Base-by-base conservation (phyloP, 1,284 basidiomycete species). In the Athelia psychrophila region DNA sequence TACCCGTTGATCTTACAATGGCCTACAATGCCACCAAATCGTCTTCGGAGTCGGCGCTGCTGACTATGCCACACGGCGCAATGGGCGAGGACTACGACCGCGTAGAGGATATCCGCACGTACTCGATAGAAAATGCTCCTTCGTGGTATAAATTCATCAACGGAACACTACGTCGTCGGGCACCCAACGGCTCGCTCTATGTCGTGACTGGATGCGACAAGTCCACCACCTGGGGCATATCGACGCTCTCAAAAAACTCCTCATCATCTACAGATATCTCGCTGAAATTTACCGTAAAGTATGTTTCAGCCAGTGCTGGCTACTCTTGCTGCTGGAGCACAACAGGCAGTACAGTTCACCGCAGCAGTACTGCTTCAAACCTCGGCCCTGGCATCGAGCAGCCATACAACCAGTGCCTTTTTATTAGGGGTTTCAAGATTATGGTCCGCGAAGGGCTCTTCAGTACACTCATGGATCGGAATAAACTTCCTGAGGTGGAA, bases 231-330 rank as follows among this genome's bases (percentile, higher is more conserved):
- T 42, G 38, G 38, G 38, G 38, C 38, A 42, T 42, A 5, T 6
- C 38, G 8, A 18, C 38, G 6, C 6, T 42, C n/a, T 6, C 38
- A 42, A 16, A 22, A 18, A 16, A n/a, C n/a, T n/a, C n/a, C n/a
- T n/a, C n/a, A n/a, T n/a, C n/a, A n/a, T n/a, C n/a, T 5, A 85
- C 53, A 83, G 78, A 6, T 6, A 5, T 42, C 9, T 42, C 38
- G 16, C 20, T 42, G n/a, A 6, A 42, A n/a, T 42, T 42, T n/a
- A 42, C 38, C 20, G 38, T 16, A 8, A 16, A 6, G 16, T 6
- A 42, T 5, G 8, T 42, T 16, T 6, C 6, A 6, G n/a, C n/a
- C n/a, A 42, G 38, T 16, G 38, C 38, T 5, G n/a, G 9, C 9
- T 42, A 18, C 20, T 5, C 38, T 16, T 42, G 20, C 20, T 42